phyloP scores from a whole-genome alignment of 2,329 filamentous ascomycete genomes.

The Exophiala xenobiotica region DNA sequence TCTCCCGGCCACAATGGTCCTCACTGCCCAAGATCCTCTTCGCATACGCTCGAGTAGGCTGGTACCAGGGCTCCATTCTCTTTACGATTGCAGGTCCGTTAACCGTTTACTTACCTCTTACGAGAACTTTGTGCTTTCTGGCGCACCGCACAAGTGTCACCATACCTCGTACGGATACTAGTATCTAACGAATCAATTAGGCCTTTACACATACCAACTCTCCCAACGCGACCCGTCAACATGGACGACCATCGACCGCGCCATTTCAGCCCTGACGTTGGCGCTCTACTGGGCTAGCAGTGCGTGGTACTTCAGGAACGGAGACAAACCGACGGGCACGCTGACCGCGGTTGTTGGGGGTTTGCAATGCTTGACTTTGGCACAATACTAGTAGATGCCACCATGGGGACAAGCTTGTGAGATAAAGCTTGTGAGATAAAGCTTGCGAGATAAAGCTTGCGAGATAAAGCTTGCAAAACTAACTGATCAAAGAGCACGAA shows the following conservation, averaged over 20 bases:
- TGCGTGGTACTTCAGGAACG: slow-evolving; percentile 31
- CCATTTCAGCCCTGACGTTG: slow-evolving; percentile 26
- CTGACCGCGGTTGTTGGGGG: slow-evolving; percentile 26
- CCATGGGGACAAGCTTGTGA: too few species aligned
- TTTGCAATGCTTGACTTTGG: slow-evolving; percentile 27
- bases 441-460: too few species aligned
- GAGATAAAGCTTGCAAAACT: too few species aligned
- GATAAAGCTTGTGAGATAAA: too few species aligned
- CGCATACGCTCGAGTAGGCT: slow-evolving; percentile 19
- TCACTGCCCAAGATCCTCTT: slow-evolving; percentile 14
- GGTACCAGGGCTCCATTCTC: slow-evolving; percentile 20
- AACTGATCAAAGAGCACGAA: too few species aligned
- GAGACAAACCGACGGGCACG: slow-evolving; percentile 25
- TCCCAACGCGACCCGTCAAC: slow-evolving; percentile 10
- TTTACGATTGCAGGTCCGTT: slow-evolving; percentile 16
- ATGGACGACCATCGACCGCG: slow-evolving; percentile 23
- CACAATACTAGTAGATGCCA: too few species aligned
- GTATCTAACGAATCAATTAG: background rate
- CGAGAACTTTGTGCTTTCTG: too few species aligned
- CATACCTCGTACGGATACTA: too few species aligned
- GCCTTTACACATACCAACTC: slow-evolving; percentile 19
- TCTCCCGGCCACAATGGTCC: slow-evolving; percentile 13
- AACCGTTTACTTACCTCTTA: too few species aligned
- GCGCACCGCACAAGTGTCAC: background rate
- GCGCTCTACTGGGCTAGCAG: slow-evolving; percentile 31